phyloP scores from a whole-genome alignment of 176 grass and related monocot species.

The Aegilops sharonensis region DNA sequence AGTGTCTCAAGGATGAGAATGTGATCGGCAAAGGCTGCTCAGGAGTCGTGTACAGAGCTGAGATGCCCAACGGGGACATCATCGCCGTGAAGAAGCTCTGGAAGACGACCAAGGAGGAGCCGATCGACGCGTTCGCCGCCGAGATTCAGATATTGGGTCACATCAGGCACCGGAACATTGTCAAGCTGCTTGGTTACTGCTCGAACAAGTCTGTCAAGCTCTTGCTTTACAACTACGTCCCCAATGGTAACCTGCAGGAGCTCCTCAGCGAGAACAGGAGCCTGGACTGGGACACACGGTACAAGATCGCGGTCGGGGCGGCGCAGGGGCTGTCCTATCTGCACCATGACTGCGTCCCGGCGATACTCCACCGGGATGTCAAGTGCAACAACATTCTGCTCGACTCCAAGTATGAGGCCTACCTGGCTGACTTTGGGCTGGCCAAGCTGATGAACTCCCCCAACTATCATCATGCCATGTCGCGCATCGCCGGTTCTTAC shows the following conservation, averaged over 20 bases:
- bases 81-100: slow-evolving; percentile 95
- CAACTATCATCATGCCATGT: slow-evolving; percentile 90
- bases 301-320: slow-evolving; percentile 73
- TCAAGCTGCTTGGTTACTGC: slow-evolving; percentile 88
- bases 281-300: slow-evolving; percentile 88
- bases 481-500: slow-evolving; percentile 78
- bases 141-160: slow-evolving; percentile 97
- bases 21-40: slow-evolving; percentile 95
- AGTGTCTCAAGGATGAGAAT: slow-evolving; percentile 85
- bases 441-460: slow-evolving; percentile 97
- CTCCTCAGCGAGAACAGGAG: slow-evolving; percentile 75
- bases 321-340: slow-evolving; percentile 91
- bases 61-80: slow-evolving; percentile 84
- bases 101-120: slow-evolving; percentile 76
- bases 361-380: slow-evolving; percentile 89
- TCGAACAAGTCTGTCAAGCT: slow-evolving; percentile 92
- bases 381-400: slow-evolving; percentile 98
- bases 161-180: slow-evolving; percentile 96
- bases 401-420: slow-evolving; percentile 80
- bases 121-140: slow-evolving; percentile 50
- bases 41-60: slow-evolving; percentile 87
- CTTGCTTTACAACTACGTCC: slow-evolving; percentile 93
- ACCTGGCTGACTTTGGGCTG: slow-evolving; percentile 92
- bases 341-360: slow-evolving; percentile 83
- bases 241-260: slow-evolving; percentile 87